Base-by-base conservation (phyloP, 2,329 filamentous ascomycete genomes). In the Fusarium sp. region DNA sequence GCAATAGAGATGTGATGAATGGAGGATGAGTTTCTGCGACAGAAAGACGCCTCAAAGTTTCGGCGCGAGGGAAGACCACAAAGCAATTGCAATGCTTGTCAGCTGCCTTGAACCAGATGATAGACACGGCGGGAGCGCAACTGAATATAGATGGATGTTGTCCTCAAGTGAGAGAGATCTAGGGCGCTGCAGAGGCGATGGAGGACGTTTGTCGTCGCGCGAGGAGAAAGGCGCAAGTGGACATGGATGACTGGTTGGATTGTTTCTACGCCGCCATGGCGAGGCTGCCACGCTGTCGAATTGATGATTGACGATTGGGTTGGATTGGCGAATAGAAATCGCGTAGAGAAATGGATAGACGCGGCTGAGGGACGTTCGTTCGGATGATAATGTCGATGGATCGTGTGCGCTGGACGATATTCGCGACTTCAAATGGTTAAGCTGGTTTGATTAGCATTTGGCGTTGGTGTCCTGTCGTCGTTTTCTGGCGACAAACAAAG, bases 251-350 rank as follows among this genome's bases (percentile, higher is more conserved):
- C 67, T 71, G 66, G 67, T 60, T 53, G 63, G 46, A 39, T 47
- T 65, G 67, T 65, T 62, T 73, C 59, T 73, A 74, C 50, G 70
- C 69, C 69, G 72, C 68, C 72, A 74, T 74, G 71, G 71, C 71
- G 71, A 73, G 71, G 71, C 71, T 73, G 69, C 69, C 62, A 73
- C 70, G 67, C 60, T 63, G 62, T 72, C 65, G 62, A 67, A 68
- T 63, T 62, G 63, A 39, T 61, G 66, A 68, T 71, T 72, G 58
- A 58, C 69, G 57, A 63, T 64, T 31, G 29, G 29, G 13, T 31
- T 31, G 29, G 29, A 31, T 31, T 73, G 60, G 50, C 49, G 57
- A 59, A 48, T 50, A 42, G 31, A 50, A 46, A 57, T 61, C 63
- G 65, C 68, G 54, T 58, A 46, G 27, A 25, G 50, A 20, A 42